Conservation (phyloP, 2,329 filamentous ascomycete genomes). For the Ophiocordyceps robertsii region DNA sequence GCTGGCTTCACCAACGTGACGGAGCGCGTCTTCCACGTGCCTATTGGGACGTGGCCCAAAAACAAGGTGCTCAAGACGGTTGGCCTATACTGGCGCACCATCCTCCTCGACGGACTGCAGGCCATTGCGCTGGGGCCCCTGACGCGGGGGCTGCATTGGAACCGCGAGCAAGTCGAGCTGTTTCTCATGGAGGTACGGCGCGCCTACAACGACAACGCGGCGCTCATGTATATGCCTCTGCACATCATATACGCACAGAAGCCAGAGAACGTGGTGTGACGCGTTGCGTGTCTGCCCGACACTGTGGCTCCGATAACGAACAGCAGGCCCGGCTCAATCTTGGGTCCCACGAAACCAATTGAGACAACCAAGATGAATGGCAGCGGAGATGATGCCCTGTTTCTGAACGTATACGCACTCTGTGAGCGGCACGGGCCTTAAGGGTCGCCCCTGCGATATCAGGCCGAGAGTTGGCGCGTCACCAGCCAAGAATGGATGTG, state of each 20-base stretch:
- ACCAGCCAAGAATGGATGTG: too few relatives aligned
- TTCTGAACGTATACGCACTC: too few relatives aligned
- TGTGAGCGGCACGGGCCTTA: too few relatives aligned
- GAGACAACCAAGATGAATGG: too few relatives aligned
- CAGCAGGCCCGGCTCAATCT: not conserved
- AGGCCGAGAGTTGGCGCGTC: too few relatives aligned
- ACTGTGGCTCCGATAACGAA: not conserved
- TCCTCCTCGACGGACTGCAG: slow-evolving; percentile 34
- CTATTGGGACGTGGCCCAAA: slow-evolving; percentile 40
- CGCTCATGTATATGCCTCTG: slow-evolving; percentile 40
- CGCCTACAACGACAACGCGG: slow-evolving; percentile 30
- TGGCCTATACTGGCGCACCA: slow-evolving; percentile 36
- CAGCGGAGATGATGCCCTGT: too few relatives aligned
- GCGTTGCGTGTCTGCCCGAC: not conserved
- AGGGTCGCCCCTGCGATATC: too few relatives aligned
- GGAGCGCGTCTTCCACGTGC: slow-evolving; percentile 34
- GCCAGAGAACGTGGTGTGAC: slow-evolving; percentile 13
- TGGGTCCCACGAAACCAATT: not conserved
- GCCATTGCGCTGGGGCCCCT: slow-evolving; percentile 39
- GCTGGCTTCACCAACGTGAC: slow-evolving; percentile 39
- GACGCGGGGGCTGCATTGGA: slow-evolving; percentile 34
- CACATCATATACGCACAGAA: slow-evolving; percentile 42
- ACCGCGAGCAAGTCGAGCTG: slow-evolving; percentile 31
- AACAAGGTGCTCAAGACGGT: slow-evolving; percentile 37
- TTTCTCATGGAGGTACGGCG: slow-evolving; percentile 33